A percentile compares a stretch with the other conserved stretches of the same genome.
phyloP scores from a whole-genome alignment of 2,329 filamentous ascomycete genomes.

The Phialemonium atrogriseum region DNA sequence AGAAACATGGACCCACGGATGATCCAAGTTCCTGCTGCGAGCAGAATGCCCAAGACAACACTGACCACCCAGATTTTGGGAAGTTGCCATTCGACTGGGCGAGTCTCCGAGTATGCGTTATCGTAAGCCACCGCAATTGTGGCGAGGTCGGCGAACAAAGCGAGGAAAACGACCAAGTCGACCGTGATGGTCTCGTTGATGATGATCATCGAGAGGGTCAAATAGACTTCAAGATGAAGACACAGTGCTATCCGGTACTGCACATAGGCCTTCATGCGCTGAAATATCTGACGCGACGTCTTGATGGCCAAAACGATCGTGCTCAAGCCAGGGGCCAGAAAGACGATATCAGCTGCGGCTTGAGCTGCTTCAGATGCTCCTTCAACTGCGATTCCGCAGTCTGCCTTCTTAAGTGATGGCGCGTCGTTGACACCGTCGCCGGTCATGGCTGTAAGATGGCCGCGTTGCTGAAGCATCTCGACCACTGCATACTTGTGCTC shows the following conservation, averaged over 20 bases:
- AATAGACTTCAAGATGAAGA: slow-evolving; percentile 67
- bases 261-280: slow-evolving; percentile 71
- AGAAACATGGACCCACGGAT: slow-evolving; percentile 64
- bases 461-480: slow-evolving; percentile 61
- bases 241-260: slow-evolving; percentile 71
- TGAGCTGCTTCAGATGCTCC: slow-evolving; percentile 67
- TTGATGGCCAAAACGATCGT: slow-evolving; percentile 68
- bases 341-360: slow-evolving; percentile 66
- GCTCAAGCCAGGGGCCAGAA: slow-evolving; percentile 63
- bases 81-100: slow-evolving; percentile 72
- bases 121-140: slow-evolving; percentile 74
- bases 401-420: slow-evolving; percentile 65
- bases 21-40: slow-evolving; percentile 65
- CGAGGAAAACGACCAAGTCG: slow-evolving; percentile 71
- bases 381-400: slow-evolving; percentile 67
- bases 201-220: slow-evolving; percentile 71
- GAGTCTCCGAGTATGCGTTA: slow-evolving; percentile 66
- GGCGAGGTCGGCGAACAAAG: slow-evolving; percentile 70
- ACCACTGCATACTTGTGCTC: slow-evolving; percentile 73
- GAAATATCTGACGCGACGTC: slow-evolving; percentile 67
- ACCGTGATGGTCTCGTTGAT: slow-evolving; percentile 67
- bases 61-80: slow-evolving; percentile 77
- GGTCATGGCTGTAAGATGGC: slow-evolving; percentile 67
- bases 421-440: slow-evolving; percentile 71
- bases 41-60: slow-evolving; percentile 57